These are phyloP conservation scores for Entomophthora muscae DNA, from an alignment of 371 early-diverging fungal species.

Conservation along the genomic window DNA sequence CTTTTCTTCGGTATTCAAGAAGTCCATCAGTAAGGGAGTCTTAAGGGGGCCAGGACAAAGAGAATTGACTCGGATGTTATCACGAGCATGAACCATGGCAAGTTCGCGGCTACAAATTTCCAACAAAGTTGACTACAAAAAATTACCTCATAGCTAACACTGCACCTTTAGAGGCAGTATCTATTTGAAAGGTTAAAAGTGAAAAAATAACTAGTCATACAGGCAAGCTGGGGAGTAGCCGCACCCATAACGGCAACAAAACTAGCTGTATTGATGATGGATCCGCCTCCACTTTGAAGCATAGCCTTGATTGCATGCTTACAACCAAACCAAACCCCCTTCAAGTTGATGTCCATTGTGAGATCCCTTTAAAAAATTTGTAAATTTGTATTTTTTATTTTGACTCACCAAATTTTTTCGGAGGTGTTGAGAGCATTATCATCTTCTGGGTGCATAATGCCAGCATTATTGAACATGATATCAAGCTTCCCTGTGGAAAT, in stretches of 20 bases:
- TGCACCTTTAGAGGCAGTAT: conserved; percentile 80
- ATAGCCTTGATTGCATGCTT: conserved; percentile 66
- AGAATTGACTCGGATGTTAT: conserved; percentile 73
- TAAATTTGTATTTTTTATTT: too few relatives aligned
- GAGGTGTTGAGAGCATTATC: conserved; percentile 63
- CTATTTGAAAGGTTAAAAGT: conserved; percentile 15
- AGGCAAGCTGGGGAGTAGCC: conserved; percentile 80
- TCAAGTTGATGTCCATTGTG: conserved; percentile 71
- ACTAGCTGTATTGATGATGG: conserved; percentile 75
- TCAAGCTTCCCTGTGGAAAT: conserved; percentile 36
- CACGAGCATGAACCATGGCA: conserved; percentile 73
- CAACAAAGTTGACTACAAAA: not conserved
- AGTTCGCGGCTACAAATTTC: conserved; percentile 53
- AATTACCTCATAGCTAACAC: conserved; percentile 68
- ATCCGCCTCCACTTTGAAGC: conserved; percentile 41
- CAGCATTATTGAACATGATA: conserved; percentile 80
- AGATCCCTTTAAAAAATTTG: too few relatives aligned
- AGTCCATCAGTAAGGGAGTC: conserved; percentile 70
- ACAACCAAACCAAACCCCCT: conserved; percentile 86
- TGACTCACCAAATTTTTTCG: conserved; percentile 52
- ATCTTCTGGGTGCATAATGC: conserved; percentile 76
- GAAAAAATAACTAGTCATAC: conserved; percentile 20
- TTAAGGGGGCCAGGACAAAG: conserved; percentile 78
- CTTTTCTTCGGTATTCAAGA: conserved; percentile 71
- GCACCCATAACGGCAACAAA: conserved; percentile 71